Evolutionary conservation across 768 basidiomycete species (phyloP).

Genomic region (Chalciporus piperatus): DNA sequence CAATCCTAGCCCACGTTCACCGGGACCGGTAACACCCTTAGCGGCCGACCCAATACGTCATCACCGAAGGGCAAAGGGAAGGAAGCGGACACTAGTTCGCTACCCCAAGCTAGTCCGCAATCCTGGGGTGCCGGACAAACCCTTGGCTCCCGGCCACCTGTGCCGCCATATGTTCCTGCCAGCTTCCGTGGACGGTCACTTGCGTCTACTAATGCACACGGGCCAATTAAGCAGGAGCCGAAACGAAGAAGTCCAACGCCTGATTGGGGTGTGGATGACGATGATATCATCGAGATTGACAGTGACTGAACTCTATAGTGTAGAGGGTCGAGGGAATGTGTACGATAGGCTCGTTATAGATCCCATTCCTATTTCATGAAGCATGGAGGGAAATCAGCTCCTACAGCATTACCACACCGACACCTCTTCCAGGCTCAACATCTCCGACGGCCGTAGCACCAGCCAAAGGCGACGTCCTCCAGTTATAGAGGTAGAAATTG

Average conservation of each 20-base stretch:
- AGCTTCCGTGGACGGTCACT: slow-evolving; percentile 37
- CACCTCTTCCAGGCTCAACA: slow-evolving; percentile 64
- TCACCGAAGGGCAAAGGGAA: slow-evolving; percentile 56
- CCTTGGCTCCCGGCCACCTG: slow-evolving; percentile 37
- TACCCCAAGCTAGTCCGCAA: slow-evolving; percentile 28
- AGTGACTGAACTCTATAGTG: slow-evolving; percentile 51
- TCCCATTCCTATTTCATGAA: background rate
- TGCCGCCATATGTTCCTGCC: slow-evolving; percentile 28
- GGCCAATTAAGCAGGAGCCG: slow-evolving; percentile 38
- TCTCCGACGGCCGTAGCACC: slow-evolving; percentile 58
- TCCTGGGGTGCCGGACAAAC: slow-evolving; percentile 52
- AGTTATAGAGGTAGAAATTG: slow-evolving; percentile 94
- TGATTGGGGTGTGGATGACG: slow-evolving; percentile 82
- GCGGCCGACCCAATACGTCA: slow-evolving; percentile 43
- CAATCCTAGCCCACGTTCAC: slow-evolving; percentile 46
- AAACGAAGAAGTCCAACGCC: slow-evolving; percentile 63
- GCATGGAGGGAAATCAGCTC: background rate
- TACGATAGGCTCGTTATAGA: slow-evolving; percentile 10
- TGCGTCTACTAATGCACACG: slow-evolving; percentile 52
- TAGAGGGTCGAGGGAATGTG: background rate
- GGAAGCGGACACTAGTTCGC: slow-evolving; percentile 35
- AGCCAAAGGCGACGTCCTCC: slow-evolving; percentile 78
- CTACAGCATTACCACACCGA: slow-evolving; percentile 94
- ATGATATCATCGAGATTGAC: slow-evolving; percentile 81
- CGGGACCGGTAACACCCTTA: slow-evolving; percentile 68